Conservation (phyloP, 116 monocot genomes). For the Zostera marina region DNA sequence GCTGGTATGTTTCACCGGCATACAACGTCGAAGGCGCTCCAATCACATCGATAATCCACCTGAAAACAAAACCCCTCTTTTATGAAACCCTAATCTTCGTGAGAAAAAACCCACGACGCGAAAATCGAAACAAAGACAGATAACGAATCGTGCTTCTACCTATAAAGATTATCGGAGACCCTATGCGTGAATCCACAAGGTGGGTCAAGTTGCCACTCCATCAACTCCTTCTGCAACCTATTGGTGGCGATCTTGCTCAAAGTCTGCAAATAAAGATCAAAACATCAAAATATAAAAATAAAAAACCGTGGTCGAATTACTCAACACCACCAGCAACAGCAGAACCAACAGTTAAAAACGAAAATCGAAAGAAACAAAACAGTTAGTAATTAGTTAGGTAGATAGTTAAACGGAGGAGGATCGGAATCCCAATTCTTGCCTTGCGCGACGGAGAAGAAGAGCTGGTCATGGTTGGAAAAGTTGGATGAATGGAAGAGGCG, state of each 20-base stretch:
- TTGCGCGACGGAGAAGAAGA: conserved; percentile 30
- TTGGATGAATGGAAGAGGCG: no score
- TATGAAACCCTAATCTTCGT: not conserved
- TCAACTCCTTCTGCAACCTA: conserved; percentile 88
- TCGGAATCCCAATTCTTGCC: conserved; percentile 1
- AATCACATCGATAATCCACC: conserved; percentile 81
- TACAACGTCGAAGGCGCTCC: conserved; percentile 85
- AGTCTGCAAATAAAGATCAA: conserved; percentile 30
- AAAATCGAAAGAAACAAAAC: no score
- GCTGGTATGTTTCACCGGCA: conserved; percentile 74
- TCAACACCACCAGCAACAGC: no score
- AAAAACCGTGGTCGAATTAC: not conserved
- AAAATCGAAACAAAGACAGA: not conserved
- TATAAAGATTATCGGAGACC: conserved; percentile 82
- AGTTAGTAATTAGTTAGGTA: no score
- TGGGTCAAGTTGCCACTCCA: conserved; percentile 96
- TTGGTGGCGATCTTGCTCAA: conserved; percentile 97
- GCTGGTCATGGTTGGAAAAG: conserved; percentile 21
- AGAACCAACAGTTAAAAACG: no score
- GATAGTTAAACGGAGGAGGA: no score
- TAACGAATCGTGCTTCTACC: conserved; percentile 23
- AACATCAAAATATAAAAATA: no score
- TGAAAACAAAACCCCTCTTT: no score
- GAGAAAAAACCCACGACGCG: not conserved
- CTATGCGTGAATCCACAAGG: conserved; percentile 88